Conservation (phyloP, 768 basidiomycete species). For the Lentinus tigrinus region DNA sequence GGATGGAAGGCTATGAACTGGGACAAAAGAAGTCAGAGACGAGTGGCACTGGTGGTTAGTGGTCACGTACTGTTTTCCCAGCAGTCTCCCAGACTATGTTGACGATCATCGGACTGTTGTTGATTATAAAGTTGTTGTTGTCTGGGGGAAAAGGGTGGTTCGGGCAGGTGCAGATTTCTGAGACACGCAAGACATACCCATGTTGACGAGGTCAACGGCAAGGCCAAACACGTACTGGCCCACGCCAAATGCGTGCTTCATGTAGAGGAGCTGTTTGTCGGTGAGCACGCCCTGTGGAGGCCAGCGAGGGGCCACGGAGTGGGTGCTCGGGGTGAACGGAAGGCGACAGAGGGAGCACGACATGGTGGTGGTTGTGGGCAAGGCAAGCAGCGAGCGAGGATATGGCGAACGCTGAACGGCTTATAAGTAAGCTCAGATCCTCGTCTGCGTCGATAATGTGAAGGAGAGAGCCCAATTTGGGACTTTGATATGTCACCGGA, state of each 20-base stretch:
- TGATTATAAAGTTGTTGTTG: background rate
- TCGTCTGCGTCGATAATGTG: background rate
- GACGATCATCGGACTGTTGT: background rate
- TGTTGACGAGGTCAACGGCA: background rate
- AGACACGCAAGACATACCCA: background rate
- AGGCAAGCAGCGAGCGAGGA: background rate
- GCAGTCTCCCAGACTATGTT: slow-evolving; percentile 18
- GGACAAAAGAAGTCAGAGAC: too few relatives aligned
- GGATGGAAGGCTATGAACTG: background rate
- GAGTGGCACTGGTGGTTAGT: background rate
- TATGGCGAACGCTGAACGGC: too few relatives aligned
- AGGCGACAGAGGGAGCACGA: slow-evolving; percentile 29
- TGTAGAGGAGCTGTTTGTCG: slow-evolving; percentile 18
- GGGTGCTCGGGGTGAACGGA: slow-evolving; percentile 23
- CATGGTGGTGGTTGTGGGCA: slow-evolving; percentile 15
- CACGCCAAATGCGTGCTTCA: slow-evolving; percentile 13
- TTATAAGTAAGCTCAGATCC: background rate
- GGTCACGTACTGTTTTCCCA: slow-evolving; percentile 3
- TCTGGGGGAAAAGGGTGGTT: background rate
- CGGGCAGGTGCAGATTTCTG: background rate
- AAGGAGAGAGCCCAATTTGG: background rate
- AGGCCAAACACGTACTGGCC: background rate
- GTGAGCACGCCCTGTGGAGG: slow-evolving; percentile 20
- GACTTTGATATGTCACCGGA: too few relatives aligned
- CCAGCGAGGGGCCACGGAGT: slow-evolving; percentile 8